Evolutionary conservation across 441 rosid species (phyloP), one percentile per base, ranked within the genome.

Genomic region (Pelargonium citronellum): DNA sequence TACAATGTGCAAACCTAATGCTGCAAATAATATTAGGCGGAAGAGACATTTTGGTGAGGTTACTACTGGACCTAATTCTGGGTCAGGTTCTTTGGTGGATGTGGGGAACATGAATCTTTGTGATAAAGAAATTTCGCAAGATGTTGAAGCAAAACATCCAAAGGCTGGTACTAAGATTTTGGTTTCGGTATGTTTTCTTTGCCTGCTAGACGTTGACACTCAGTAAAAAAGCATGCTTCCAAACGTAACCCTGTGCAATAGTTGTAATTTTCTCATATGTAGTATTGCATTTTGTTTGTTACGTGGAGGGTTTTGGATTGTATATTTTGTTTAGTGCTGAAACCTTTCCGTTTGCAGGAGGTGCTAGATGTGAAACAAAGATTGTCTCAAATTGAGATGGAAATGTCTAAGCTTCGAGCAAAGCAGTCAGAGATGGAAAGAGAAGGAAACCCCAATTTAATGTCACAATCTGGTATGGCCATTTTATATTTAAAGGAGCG

Each of bases 21-120:
- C 4, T 3, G 55, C 47, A 0, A 46, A 69, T 69, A 73, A 69
- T 62, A 73, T 74, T 13, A 17, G 53, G 64, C 67, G 77, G 55
- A 76, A 81, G 72, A 82, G 79, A 71, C 79, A 75, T 49, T 75
- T 73, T 72, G 79, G 77, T 11, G 74, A 69, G 68, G 65, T 64
- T 39, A 22, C 63, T 63, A 17, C 71, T 62, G 24, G 39, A 61
- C 15, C 72, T 60, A 70, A 24, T 49, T 77, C 27, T 61, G 64
- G 13, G 67, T 19, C 77, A 55, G 67, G 67, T 72, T 62, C 71
- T 67, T 64, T 51, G 16, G 66, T 69, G 64, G 61, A 13, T 58
- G 64, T 66, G 43, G 46, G 65, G 72, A 75, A 67, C 47, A 41
- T 64, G 67, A 70, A 62, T 76, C 66, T 61, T 67, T 70, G 74